Percentiles rank a stretch among this genome's conserved stretches.
These are phyloP conservation scores for Stenogyne calaminthoides DNA, from an alignment of 305 asterid species.

Conservation along the genomic window DNA sequence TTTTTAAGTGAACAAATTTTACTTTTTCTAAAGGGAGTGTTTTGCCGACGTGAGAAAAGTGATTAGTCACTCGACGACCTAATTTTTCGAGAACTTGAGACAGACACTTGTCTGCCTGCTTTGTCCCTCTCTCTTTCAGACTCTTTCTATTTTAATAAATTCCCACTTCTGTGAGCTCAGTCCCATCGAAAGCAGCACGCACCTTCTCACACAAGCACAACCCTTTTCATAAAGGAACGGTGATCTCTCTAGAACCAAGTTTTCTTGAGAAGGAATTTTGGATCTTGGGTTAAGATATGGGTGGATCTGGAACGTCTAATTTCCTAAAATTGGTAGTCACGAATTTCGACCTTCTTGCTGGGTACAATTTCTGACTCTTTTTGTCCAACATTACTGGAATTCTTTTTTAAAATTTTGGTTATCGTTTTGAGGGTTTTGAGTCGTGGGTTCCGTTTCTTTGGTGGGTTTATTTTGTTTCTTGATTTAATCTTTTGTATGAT, in stretches of 20 bases:
- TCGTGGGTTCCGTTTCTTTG: neutral
- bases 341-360: constrained; percentile 73
- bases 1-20: too few relatives aligned
- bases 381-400: neutral
- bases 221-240: neutral
- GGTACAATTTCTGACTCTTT: constrained; percentile 38
- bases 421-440: neutral
- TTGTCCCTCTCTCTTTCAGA: constrained; percentile 22
- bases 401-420: neutral
- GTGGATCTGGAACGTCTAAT: constrained; percentile 67
- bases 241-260: neutral
- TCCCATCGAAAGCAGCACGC: neutral
- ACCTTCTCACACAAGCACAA: neutral
- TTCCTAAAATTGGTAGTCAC: constrained; percentile 53
- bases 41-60: neutral
- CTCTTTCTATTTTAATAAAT: neutral
- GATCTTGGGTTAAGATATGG: constrained; percentile 32
- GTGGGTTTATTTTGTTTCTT: neutral
- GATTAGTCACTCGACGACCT: constrained; percentile 12
- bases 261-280: neutral
- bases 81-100: constrained; percentile 1
- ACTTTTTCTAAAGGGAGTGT: too few relatives aligned
- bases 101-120: constrained; percentile 33
- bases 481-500: constrained; percentile 2
- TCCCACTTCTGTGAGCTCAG: neutral